Evolutionary conservation across 306 rosid species (phyloP), one percentile per base, ranked within the genome.

Genomic region (Lagenaria siceraria): DNA sequence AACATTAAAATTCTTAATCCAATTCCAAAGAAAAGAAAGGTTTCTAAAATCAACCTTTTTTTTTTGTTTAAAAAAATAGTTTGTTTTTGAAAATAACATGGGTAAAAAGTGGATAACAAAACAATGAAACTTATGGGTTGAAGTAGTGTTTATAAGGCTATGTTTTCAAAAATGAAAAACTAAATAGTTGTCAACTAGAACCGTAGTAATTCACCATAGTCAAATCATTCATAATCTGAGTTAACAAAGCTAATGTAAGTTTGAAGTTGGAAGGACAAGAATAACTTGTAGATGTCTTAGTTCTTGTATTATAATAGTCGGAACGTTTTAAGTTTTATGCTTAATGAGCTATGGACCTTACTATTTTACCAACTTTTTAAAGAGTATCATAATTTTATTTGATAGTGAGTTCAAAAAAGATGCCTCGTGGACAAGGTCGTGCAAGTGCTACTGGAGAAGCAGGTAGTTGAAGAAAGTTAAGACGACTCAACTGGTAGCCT

Each of bases 401-500:
- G 75, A 69, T 14, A 69, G 75, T 43, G 75, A 43, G 36, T 43
- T 25, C 31, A 21, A 69, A 43, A 38, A 69, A 69, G 75, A 21
- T 69, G 56, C 75, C 75, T 21, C 75, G 75, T 4, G 75, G 75
- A 42, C 35, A 69, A 69, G 75, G 75, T 24, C 75, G 75, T 63
- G 71, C 71, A 2, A 18, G 71, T 35, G 71, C 10, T 17, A 7
- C 19, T 15, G 71, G 71, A 21, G 36, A 63, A 33, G 22, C 46
- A 33, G 68, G 35, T 17, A 63, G 46, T 8, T 63, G 24, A 63
- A 33, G 71, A 1, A 33, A 35, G 42, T 33, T 31, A 62, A n/a
- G 10, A 25, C 36, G 40, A 61, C 46, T 15, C 43, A 35, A 2
- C 11, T 35, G 71, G 48, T 63, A 14, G 70, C 24, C 17, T 29